Conservation (phyloP, 1,284 basidiomycete genomes). For the Ceratobasidium sp. region DNA sequence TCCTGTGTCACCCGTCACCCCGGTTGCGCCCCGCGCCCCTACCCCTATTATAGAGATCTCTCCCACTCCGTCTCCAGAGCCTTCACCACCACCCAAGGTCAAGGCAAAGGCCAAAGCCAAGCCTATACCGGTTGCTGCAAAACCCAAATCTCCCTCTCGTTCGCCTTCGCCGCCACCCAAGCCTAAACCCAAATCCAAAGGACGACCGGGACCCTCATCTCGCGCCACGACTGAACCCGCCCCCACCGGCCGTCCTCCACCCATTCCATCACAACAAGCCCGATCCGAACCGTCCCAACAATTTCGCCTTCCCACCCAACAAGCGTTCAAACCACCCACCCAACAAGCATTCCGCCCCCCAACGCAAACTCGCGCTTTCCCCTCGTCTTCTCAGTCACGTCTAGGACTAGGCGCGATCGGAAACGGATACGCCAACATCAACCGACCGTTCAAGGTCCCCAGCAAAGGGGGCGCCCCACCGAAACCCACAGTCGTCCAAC, state of each 20-base stretch:
- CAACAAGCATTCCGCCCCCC: background rate
- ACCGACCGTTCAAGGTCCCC: constrained; percentile 9
- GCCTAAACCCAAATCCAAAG: no score
- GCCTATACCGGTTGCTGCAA: background rate
- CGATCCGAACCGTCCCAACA: constrained; percentile 15
- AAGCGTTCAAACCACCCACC: background rate
- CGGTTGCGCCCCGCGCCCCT: background rate
- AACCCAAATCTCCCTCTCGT: constrained; percentile 2
- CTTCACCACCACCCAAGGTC: background rate
- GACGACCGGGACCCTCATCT: no score
- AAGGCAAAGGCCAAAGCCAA: background rate
- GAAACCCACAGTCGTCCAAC: constrained; percentile 7
- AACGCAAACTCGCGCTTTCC: background rate
- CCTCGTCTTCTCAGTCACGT: constrained; percentile 23
- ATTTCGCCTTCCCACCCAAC: background rate
- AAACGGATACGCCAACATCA: background rate
- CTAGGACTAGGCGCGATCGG: constrained; percentile 12
- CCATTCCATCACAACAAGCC: background rate
- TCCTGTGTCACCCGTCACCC: constrained; percentile 5
- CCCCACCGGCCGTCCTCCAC: background rate
- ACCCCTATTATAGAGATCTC: constrained; percentile 22
- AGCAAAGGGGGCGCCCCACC: background rate
- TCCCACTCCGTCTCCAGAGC: constrained; percentile 4
- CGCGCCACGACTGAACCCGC: background rate
- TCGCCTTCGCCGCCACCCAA: background rate